These are phyloP conservation scores for Leucosporidium yakuticum DNA, from an alignment of 768 basidiomycete species.

Conservation along the genomic window DNA sequence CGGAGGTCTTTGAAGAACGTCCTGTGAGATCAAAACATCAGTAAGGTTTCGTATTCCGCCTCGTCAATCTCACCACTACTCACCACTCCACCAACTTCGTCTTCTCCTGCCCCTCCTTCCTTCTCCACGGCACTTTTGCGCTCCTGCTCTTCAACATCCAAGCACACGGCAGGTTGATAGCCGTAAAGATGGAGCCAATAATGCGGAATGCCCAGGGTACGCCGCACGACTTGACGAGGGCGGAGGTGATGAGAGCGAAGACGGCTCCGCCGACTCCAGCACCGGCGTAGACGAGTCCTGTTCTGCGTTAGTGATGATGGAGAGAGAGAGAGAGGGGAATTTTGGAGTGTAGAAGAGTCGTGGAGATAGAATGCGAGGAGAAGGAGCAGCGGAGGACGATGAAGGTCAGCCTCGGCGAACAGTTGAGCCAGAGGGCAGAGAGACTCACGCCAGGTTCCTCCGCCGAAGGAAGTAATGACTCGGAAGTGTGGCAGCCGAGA, in stretches of 20 bases:
- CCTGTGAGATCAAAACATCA: constrained; percentile 14
- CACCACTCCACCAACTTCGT: constrained; percentile 28
- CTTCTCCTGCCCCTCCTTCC: background rate
- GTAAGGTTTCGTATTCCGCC: background rate
- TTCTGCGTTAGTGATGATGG: no score
- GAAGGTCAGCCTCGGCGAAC: no score
- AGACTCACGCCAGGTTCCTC: constrained; percentile 33
- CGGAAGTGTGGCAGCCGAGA: constrained; percentile 27
- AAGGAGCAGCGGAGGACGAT: no score
- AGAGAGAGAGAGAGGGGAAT: no score
- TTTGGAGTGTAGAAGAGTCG: no score
- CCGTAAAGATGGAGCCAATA: constrained; percentile 9
- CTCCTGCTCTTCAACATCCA: constrained; percentile 29
- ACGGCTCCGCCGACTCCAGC: constrained; percentile 37
- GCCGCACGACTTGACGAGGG: constrained; percentile 25
- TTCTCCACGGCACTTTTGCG: constrained; percentile 10
- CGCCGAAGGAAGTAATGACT: constrained; percentile 28
- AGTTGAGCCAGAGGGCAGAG: no score
- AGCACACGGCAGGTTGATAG: constrained; percentile 22
- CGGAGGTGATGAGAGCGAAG: constrained; percentile 25
- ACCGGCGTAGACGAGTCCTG: constrained; percentile 38
- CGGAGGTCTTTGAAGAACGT: constrained; percentile 30
- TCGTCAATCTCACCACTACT: no score
- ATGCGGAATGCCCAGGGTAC: constrained; percentile 37
- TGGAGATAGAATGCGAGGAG: background rate